Evolutionary conservation across 1,284 basidiomycete genomes (phyloP), one percentile per base, ranked within the genome.

Genomic region (Cryptococcus sp.): DNA sequence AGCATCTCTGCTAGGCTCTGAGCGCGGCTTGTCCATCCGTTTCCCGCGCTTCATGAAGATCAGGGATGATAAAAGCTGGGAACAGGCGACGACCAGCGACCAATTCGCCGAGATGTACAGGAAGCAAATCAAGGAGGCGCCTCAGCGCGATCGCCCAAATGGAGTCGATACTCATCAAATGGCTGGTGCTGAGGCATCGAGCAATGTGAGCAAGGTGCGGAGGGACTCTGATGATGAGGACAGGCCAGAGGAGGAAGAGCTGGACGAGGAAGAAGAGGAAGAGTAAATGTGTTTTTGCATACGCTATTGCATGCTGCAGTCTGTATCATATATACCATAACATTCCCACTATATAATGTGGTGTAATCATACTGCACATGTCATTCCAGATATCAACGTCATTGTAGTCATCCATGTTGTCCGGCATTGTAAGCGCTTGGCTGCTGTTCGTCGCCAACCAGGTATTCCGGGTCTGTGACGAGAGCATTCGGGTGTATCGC

Each of bases 1-100:
- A 0, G 79, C 84, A 47, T 86, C 87, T 3, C 73, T 87, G n/a
- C 81, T 89, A 1, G 86, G 86, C 19, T 79, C 81, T 4, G 81
- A 82, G 61, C 82, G 89, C 44, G 93, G 93, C 1, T 79, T 92
- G 26, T 88, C 87, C 11, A 85, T 89, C 61, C 78, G 79, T 7
- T 80, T 80, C 55, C 79, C 79, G 17, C 61, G 79, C 20, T 84
- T 84, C 66, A 80, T 84, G 57, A 71, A 80, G 51, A 66, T 81
- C 22, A 69, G 83, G 7, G 82, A 84, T 45, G 83, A 84, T 64
- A 84, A 84, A 64, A 70, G 74, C 2, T 75, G 80, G 44, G 83
- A 84, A 50, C 78, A 83, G 48, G 80, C 81, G 25, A 84, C 82
- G 22, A 78, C 79, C 19, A 76, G 79, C 13, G 81, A 83, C 52